A percentile compares a stretch with the other conserved stretches of the same genome.
Evolutionary conservation across 345 rosid genomes (phyloP).

Genomic region (Noccaea caerulescens): DNA sequence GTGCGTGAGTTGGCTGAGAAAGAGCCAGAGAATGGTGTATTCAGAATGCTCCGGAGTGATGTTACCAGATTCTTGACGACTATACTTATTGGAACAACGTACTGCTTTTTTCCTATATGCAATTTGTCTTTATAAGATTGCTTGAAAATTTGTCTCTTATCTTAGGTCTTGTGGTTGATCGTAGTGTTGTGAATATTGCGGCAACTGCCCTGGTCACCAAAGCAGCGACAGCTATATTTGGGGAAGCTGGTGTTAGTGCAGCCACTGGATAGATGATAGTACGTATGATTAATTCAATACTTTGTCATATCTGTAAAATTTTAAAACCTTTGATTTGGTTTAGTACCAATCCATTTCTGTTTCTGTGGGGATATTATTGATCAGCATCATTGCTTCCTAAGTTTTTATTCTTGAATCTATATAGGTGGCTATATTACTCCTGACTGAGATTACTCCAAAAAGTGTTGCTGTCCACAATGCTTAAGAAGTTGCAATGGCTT

Average conservation of each 20-base stretch:
- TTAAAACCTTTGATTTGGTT: slow-evolving; percentile 3
- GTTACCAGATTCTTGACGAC: slow-evolving; percentile 98
- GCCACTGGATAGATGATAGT: slow-evolving; percentile 99
- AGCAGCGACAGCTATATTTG: slow-evolving; percentile 97
- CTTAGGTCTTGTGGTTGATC: slow-evolving; percentile 44
- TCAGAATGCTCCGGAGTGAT: slow-evolving; percentile 94
- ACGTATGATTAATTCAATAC: slow-evolving; percentile 41
- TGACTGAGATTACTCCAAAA: slow-evolving; percentile 98
- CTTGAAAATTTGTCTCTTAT: slow-evolving; percentile 44
- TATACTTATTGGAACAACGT: slow-evolving; percentile 99
- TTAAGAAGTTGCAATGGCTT: slow-evolving; percentile 84
- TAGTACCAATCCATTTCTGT: not conserved
- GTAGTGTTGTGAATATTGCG: slow-evolving; percentile 94
- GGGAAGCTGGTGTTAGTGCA: slow-evolving; percentile 99
- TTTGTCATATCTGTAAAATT: not conserved
- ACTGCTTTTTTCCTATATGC: slow-evolving; percentile 41
- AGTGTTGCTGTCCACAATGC: slow-evolving; percentile 98
- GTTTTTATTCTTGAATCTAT: slow-evolving; percentile 25
- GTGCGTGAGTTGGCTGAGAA: slow-evolving; percentile 96
- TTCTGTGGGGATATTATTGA: slow-evolving; percentile 18
- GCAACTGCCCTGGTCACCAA: slow-evolving; percentile 99
- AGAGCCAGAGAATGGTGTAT: slow-evolving; percentile 93
- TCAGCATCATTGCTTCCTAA: slow-evolving; percentile 14
- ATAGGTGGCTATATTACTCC: slow-evolving; percentile 91
- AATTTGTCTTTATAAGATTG: slow-evolving; percentile 29